phyloP scores from a whole-genome alignment of 2,329 filamentous ascomycete genomes.

The Bretziella fagacearum region DNA sequence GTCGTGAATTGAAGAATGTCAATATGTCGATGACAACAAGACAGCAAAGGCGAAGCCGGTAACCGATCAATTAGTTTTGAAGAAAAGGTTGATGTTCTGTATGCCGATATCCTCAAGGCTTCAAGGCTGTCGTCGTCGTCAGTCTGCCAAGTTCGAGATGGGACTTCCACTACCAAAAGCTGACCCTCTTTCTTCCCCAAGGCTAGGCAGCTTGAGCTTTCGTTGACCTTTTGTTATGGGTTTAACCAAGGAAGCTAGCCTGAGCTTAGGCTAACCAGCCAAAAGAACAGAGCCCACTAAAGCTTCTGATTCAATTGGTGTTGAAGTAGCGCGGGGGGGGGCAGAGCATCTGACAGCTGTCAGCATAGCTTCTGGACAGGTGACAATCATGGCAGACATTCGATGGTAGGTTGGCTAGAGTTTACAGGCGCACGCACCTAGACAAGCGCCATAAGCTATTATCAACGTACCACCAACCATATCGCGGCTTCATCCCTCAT shows the following conservation, averaged over 20 bases:
- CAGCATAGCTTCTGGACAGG: background rate
- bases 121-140: conserved; percentile 12
- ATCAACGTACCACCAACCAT: too few species aligned
- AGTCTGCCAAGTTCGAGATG: too few species aligned
- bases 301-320: background rate
- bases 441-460: too few species aligned
- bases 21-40: background rate
- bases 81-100: too few species aligned
- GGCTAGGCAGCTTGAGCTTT: conserved; percentile 15
- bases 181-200: background rate
- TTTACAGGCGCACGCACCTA: too few species aligned
- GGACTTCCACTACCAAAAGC: background rate
- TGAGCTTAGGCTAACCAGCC: too few species aligned
- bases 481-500: too few species aligned
- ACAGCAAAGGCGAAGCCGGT: background rate
- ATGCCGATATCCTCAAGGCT: background rate
- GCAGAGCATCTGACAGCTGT: background rate
- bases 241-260: background rate
- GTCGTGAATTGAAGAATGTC: background rate
- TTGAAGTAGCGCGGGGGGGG: background rate
- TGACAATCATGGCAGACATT: too few species aligned
- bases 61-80: background rate
- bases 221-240: conserved; percentile 1
- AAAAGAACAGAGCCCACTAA: too few species aligned
- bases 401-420: background rate